Base-by-base conservation (phyloP, 2,329 filamentous ascomycete species). In the Chrysoporthe austroafricana region DNA sequence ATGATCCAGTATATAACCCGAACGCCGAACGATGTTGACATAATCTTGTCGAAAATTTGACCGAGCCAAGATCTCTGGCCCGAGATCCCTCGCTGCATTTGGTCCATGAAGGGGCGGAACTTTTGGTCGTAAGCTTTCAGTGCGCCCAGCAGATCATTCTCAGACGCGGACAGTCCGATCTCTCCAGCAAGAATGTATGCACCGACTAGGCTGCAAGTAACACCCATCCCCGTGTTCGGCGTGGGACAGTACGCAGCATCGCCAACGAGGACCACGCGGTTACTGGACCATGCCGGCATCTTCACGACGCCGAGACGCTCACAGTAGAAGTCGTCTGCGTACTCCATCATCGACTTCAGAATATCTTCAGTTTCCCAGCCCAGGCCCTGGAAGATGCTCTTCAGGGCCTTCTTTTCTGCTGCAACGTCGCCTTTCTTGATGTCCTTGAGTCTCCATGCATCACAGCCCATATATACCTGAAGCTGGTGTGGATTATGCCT, bases 301-400 rank as follows among this genome's bases (percentile, higher is more conserved):
- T 76, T 77, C 57, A 81, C 75, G 59, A 80, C 77, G 6, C 75
- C 78, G n/a, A 79, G 72, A 21, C 79, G 76, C 42, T 81, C 77
- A 67, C 78, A 79, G 72, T 84, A 84, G 70, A 82, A 84, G 65
- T 84, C 79, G 0, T 79, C 71, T 0, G 77, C 72, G 0, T 72
- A 73, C 39, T 76, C 72, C 79, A 84, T 14, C 79, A 84, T 14
- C 18, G 72, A 80, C 8, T 75, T 69, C 0, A 83, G 60, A 2
- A 80, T 73, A 0, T 78, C 74, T 2, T 78, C 73, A 0, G 72
- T 71, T 66, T 80, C 70, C 76, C 79, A 82, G 1, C 80, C 80
- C 0, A 76, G 77, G n/a, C 74, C 77, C 1, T 72, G 67, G 48
- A 79, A 82, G 6, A 73, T 66, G 4, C 72, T 59, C 4, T 71